phyloP scores from a whole-genome alignment of 1,284 basidiomycete species.

The Vanrija pseudolonga region DNA sequence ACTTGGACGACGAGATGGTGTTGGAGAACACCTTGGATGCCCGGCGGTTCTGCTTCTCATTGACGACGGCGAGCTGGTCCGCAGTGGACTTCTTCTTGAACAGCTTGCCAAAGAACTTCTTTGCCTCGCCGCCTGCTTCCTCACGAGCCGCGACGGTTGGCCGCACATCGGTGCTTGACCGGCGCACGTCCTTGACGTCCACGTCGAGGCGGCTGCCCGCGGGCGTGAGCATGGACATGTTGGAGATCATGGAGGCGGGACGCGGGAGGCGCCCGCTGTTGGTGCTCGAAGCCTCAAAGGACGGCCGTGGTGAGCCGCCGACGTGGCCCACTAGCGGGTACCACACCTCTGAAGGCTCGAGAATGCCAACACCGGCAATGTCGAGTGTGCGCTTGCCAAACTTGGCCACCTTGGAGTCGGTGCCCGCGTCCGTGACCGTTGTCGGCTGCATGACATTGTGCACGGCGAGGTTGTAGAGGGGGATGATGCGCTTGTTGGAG shows the following conservation, averaged over 20 bases:
- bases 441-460: conserved; percentile 91
- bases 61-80: no score
- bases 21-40: no score
- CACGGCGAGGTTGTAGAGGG: conserved; percentile 81
- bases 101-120: conserved; percentile 68
- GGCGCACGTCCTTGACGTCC: conserved; percentile 8
- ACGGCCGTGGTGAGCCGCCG: conserved; percentile 13
- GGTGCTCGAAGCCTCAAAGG: conserved; percentile 2
- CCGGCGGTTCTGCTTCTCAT: no score
- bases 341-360: conserved; percentile 82
- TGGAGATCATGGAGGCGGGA: conserved; percentile 33
- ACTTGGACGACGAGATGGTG: background rate
- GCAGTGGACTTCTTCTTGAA: conserved; percentile 56
- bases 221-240: conserved; percentile 31
- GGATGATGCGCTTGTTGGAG: conserved; percentile 64
- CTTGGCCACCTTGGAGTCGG: conserved; percentile 88
- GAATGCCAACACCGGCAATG: conserved; percentile 66
- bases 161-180: conserved; percentile 24
- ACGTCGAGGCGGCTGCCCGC: conserved; percentile 23
- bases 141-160: conserved; percentile 10
- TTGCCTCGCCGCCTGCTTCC: conserved; percentile 40
- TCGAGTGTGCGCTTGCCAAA: conserved; percentile 82
- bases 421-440: conserved; percentile 67
- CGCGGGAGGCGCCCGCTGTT: conserved; percentile 4
- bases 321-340: conserved; percentile 8